Base-by-base conservation (phyloP, 2,329 filamentous ascomycete genomes). In the Monosporascus sp. region DNA sequence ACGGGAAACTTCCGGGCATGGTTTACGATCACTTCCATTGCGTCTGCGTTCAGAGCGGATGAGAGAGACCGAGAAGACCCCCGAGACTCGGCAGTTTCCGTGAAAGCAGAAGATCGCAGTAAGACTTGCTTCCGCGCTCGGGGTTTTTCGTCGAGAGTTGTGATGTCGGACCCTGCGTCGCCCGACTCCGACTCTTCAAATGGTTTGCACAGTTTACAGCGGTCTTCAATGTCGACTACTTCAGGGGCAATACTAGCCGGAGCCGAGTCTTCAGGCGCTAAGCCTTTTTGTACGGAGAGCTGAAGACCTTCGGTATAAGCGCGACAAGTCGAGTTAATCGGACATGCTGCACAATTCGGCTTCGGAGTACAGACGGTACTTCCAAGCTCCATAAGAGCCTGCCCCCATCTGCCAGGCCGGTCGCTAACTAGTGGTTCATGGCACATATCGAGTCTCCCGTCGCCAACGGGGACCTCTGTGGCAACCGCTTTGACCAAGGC, bases 381-480 rank as follows among this genome's bases (percentile, higher is more conserved):
- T 3, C 83, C 83, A 4, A 86, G 71, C 61, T 86, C 83, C 83
- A 86, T 86, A 26, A 86, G 67, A 1, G 80, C 83, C 62, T 86
- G 83, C 0, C 84, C 84, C 83, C 82, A 86, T 55, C 77, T 68
- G 0, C 82, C 82, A 0, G 83, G 82, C 22, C 78, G 66, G 50
- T 80, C 74, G 51, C 77, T 84, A 16, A 63, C 52, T 14, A 43
- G 43, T 8, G 24, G 48, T 7, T 57, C 53, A 7, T 58, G 59
- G 4, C 44, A 6, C 19, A 54, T 48, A 7, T 50, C 49, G 5
- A 37, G 52, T 1, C 58, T 59, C 8, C 56, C 58, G 0, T 56
- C 58, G 0, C 55, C 59, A 0, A 58, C 59, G 0, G 60, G 58
- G 1, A 58, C 60, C 51, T 78, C 77, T 5, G 57, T 55, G 0